Evolutionary conservation across 352 stramenopile genomes (phyloP), one percentile per base, ranked within the genome.

Genomic region (Phytophthora megakarya): DNA sequence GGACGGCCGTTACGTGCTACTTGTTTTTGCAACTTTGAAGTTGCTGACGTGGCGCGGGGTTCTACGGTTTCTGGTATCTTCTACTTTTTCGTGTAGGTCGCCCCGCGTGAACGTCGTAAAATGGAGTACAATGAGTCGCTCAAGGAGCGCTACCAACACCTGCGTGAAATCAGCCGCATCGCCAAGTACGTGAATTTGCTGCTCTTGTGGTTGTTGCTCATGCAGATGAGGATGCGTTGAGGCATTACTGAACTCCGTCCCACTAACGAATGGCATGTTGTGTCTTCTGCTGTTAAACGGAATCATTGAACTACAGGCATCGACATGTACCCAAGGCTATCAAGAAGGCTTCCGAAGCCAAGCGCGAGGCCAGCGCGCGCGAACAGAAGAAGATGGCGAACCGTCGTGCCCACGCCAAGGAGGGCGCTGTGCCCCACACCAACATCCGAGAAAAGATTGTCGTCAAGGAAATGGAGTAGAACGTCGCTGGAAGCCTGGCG

Each of bases 311-410:
- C 53, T 65, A 62, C 48, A 97, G 93, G 54, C 82, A 98, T 54
- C 84, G 97, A 47, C 96, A 99, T 61, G 80, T 99, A 51, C 98
- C 98, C 11, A 99, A 98, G 73, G 86, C 97, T 49, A 97, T 99
- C 74, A 98, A 98, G 75, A 99, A 99, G 73, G 92, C 97, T 49
- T 88, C 90, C 19, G 73, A 93, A 37, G 86, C 89, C 63, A 93
- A 97, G 70, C 82, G 85, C 69, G 80, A 97, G 52, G 78, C 88
- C 53, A 76, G 56, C 52, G 62, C 79, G n/a, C 92, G 87, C 70
- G 84, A 93, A 39, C 82, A 92, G 62, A 79, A 91, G 54, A 98
- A 97, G 78, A 80, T 82, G 48, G 84, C 78, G 8, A 97, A 97
- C 75, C 74, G 82, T 28, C 85, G 85, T 19, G 80, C 83, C 12